A percentile compares a stretch with the other conserved stretches of the same genome.
Evolutionary conservation across 257 asterid genomes (phyloP).

Genomic region (Fraxinus pennsylvanica): DNA sequence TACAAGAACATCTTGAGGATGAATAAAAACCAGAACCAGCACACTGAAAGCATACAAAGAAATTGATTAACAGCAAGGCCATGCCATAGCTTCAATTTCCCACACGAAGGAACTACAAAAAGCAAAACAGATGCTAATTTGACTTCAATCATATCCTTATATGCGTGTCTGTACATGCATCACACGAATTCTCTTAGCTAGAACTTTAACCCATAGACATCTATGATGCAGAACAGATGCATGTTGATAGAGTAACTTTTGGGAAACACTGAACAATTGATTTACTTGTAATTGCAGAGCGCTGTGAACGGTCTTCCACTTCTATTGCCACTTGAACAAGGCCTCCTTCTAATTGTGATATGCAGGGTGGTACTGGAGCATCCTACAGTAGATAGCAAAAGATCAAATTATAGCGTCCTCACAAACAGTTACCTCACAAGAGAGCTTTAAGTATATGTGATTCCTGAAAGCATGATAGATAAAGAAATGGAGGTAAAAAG

Average conservation of each 20-base stretch:
- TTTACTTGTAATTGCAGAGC: constrained; percentile 93
- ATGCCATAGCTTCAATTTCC: neutral
- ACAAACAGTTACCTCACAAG: constrained; percentile 21
- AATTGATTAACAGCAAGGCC: neutral
- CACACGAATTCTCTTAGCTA: constrained; percentile 1
- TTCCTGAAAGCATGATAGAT: constrained; percentile 19
- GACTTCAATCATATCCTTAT: constrained; percentile 10
- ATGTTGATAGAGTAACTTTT: constrained; percentile 7
- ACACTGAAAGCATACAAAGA: neutral
- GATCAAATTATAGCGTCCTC: constrained; percentile 8
- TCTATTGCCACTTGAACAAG: constrained; percentile 99
- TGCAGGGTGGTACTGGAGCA: constrained; percentile 99
- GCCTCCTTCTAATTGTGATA: constrained; percentile 93
- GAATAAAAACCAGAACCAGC: neutral
- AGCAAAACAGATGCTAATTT: neutral
- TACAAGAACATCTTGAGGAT: neutral
- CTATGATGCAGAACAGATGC: constrained; percentile 7
- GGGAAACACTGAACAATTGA: constrained; percentile 2
- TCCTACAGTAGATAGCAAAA: constrained; percentile 53
- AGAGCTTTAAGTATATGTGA: constrained; percentile 6
- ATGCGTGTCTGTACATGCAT: neutral
- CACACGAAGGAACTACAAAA: neutral
- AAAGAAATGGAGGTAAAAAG: neutral
- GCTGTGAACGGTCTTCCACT: constrained; percentile 98
- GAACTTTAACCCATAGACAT: neutral